A percentile compares a stretch with the other conserved stretches of the same genome.
These are phyloP conservation scores for Myriosclerotinia duriaeana DNA, from an alignment of 2,329 filamentous ascomycete species.

Conservation along the genomic window DNA sequence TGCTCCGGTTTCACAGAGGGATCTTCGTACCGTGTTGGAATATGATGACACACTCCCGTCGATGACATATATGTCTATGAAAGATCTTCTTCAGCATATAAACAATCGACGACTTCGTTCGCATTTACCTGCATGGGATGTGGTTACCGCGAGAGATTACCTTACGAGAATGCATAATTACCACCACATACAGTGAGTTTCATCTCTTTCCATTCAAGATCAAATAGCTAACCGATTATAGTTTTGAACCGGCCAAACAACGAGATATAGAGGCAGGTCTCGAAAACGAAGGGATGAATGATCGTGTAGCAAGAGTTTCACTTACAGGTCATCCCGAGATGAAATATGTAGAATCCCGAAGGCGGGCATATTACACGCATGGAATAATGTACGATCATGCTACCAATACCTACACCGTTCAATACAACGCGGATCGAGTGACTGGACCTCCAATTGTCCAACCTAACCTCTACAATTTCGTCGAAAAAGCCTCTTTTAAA, in stretches of 20 bases:
- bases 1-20: background rate
- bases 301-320: constrained; percentile 30
- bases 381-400: background rate
- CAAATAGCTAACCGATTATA: background rate
- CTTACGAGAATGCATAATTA: background rate
- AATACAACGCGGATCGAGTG: constrained; percentile 28
- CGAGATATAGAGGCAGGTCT: background rate
- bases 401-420: constrained; percentile 25
- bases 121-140: background rate
- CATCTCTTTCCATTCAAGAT: background rate
- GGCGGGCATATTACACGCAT: background rate
- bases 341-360: constrained; percentile 30
- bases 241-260: background rate
- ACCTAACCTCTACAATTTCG: constrained; percentile 32
- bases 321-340: constrained; percentile 37
- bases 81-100: constrained; percentile 3
- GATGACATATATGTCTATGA: background rate
- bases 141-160: background rate
- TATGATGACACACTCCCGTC: background rate
- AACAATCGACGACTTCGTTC: background rate
- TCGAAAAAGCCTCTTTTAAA: constrained; percentile 30
- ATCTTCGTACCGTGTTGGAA: background rate
- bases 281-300: background rate
- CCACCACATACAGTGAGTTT: constrained; percentile 14
- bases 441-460: constrained; percentile 33